Base-by-base conservation (phyloP, 1,139 yeast species). In the Yamadazyma conglobata region DNA sequence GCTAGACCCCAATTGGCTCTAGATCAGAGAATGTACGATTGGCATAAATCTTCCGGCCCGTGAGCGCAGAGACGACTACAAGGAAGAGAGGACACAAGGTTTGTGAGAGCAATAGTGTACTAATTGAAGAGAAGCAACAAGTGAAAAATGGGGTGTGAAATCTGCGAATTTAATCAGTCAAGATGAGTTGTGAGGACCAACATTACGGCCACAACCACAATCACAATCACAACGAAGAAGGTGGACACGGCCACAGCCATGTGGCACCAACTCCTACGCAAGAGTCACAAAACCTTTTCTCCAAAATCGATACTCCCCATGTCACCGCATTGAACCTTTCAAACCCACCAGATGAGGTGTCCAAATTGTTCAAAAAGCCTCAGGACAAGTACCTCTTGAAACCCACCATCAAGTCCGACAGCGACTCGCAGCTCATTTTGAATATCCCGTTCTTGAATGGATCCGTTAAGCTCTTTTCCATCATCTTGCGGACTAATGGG, bases 341-440 rank as follows among this genome's bases (percentile, higher is more conserved):
- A 6, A 78, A 76, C 37, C 68, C 66, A 0, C 65, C 63, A 11
- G 66, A 64, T 2, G 83, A 72, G 7, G 50, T 81, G 4, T 55
- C 67, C 25, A 64, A 72, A 37, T 50, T 81, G 4, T 84, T 87
- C 67, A 58, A 56, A 32, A 28, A 45, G 5, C 52, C 70, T 3
- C 60, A 58, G 3, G 56, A 62, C 15, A 71, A 59, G 46, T 73
- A 66, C 45, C 44, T 56, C 26, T 45, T 73, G 15, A 54, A 55
- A 15, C 77, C 77, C 7, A 66, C 65, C 22, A 60, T 88, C 21
- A 73, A 72, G 47, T 78, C 89, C 1, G 96, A 89, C 52, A 78
- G 84, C 4, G 97, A 91, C 50, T 76, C 81, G 36, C 96, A 89
- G 51, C 43, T 89, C 47, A 72, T 89, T 27, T 48, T 89, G 18